Evolutionary conservation across 1,284 basidiomycete species (phyloP).

Genomic region (Athelia sp.): DNA sequence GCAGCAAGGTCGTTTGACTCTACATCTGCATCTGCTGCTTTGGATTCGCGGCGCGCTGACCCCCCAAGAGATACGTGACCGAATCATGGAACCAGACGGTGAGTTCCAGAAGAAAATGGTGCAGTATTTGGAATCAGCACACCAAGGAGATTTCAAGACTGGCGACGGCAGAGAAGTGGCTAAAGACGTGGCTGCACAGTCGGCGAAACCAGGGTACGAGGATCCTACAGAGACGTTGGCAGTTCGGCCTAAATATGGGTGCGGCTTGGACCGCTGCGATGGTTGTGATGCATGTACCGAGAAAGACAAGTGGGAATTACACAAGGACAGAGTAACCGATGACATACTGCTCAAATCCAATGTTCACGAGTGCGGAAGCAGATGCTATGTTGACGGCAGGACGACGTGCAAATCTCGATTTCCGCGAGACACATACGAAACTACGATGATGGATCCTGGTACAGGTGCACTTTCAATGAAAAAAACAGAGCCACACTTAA

Average conservation of each 20-base stretch:
- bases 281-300: constrained; percentile 10
- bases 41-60: constrained; percentile 21
- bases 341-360: constrained; percentile 12
- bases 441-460: constrained; percentile 16
- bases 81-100: constrained; percentile 16
- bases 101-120: constrained; percentile 20
- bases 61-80: constrained; percentile 24
- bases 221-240: not conserved
- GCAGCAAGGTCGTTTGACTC: constrained; percentile 28
- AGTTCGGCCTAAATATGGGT: too few species aligned
- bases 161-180: too few species aligned
- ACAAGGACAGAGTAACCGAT: too few species aligned
- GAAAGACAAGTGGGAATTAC: too few species aligned
- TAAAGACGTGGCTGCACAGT: too few species aligned
- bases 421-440: constrained; percentile 13
- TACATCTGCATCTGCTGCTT: constrained; percentile 28
- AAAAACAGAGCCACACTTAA: constrained; percentile 28
- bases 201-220: not conserved
- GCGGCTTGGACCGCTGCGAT: too few species aligned
- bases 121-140: constrained; percentile 17
- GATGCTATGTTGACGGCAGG: constrained; percentile 10
- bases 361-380: constrained; percentile 9
- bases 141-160: constrained; percentile 23
- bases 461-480: constrained; percentile 25
- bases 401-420: constrained; percentile 23